Evolutionary conservation across 306 rosid species (phyloP).

Genomic region (Cucumis sativus): DNA sequence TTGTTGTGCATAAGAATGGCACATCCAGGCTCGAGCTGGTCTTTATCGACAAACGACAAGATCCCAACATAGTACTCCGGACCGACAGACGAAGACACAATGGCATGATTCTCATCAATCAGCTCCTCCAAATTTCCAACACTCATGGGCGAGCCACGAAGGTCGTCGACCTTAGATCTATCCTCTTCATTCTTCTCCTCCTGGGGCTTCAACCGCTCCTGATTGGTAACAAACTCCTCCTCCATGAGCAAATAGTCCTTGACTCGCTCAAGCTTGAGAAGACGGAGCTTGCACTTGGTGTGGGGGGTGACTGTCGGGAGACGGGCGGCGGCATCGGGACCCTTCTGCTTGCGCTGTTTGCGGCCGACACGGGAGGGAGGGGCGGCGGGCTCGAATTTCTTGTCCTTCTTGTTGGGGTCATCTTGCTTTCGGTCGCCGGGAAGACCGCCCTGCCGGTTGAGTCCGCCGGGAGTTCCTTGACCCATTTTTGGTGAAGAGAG

Average conservation of each 20-base stretch:
- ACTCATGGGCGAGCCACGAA: constrained; percentile 96
- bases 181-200: constrained; percentile 97
- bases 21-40: constrained; percentile 95
- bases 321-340: constrained; percentile 81
- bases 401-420: constrained; percentile 74
- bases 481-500: constrained; percentile 35
- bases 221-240: constrained; percentile 91
- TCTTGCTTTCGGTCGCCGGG: constrained; percentile 76
- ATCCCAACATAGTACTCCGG: constrained; percentile 94
- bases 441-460: constrained; percentile 53
- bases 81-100: constrained; percentile 93
- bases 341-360: constrained; percentile 85
- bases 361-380: constrained; percentile 89
- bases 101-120: constrained; percentile 92
- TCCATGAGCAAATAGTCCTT: constrained; percentile 92
- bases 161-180: constrained; percentile 94
- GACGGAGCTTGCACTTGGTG: constrained; percentile 79
- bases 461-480: constrained; percentile 85
- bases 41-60: constrained; percentile 88
- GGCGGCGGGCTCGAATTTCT: constrained; percentile 90
- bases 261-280: constrained; percentile 73
- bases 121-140: constrained; percentile 89
- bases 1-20: constrained; percentile 93
- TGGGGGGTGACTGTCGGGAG: constrained; percentile 71
- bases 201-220: constrained; percentile 90